These are phyloP conservation scores for Haplographium delicatum DNA, from an alignment of 495 filamentous ascomycete species.

Conservation along the genomic window DNA sequence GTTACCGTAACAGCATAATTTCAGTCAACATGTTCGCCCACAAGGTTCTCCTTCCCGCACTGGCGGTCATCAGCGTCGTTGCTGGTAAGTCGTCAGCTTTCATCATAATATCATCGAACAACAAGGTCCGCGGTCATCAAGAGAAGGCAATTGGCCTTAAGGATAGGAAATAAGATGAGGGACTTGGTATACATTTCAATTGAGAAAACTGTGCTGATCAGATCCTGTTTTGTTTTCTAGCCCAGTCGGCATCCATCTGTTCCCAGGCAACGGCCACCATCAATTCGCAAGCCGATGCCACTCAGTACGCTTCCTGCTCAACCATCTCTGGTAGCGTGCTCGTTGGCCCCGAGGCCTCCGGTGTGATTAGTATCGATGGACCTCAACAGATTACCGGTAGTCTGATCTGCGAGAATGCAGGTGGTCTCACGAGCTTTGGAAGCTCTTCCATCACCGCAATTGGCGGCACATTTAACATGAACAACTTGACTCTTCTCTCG, in stretches of 20 bases:
- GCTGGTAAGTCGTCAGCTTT: conserved; percentile 51
- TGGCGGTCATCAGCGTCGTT: conserved; percentile 60
- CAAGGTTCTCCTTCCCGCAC: conserved; percentile 67
- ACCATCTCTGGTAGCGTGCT: conserved; percentile 66
- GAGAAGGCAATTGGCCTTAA: not conserved
- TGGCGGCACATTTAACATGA: conserved; percentile 60
- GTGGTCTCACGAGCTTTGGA: conserved; percentile 48
- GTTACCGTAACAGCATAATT: conserved; percentile 22
- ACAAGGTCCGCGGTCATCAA: not conserved
- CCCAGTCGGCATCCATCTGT: conserved; percentile 42
- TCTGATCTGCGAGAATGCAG: conserved; percentile 55
- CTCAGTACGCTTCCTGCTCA: conserved; percentile 56
- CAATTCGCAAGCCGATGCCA: conserved; percentile 66
- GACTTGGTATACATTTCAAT: not conserved
- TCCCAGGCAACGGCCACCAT: conserved; percentile 51
- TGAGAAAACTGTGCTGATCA: conserved; percentile 11
- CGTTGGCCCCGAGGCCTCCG: conserved; percentile 49
- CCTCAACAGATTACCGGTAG: conserved; percentile 62
- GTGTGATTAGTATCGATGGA: conserved; percentile 48
- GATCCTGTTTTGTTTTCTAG: conserved; percentile 26
- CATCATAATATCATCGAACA: not conserved
- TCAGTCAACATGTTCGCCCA: conserved; percentile 64
- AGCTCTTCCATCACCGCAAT: conserved; percentile 45
- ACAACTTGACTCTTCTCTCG: conserved; percentile 59
- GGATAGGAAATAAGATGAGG: not conserved